Evolutionary conservation across 306 rosid species (phyloP), one percentile per base, ranked within the genome.

Genomic region (Rosa multiflora): DNA sequence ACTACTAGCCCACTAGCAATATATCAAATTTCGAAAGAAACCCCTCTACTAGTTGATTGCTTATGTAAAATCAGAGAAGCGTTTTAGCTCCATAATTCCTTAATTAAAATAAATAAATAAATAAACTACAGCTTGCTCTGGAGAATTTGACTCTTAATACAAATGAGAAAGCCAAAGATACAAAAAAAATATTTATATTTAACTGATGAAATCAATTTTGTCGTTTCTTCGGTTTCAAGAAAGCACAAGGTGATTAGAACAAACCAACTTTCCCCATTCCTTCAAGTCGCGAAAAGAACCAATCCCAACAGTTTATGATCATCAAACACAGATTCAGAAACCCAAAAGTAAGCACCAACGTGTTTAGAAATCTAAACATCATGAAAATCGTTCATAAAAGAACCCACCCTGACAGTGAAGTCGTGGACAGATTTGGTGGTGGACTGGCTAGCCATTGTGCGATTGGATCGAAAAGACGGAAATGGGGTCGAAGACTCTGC

Each of bases 371-470:
- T 44, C 47, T 10, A 44, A 44, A 44, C 47, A 44, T 0, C 46
- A 42, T 44, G 35, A 32, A 32, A 32, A 32, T 2, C 1, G 35
- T 32, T 32, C 35, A 32, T 44, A 44, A 44, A 44, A 44, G 47
- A 8, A 44, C 32, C 10, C 49, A 89, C 97, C 83, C 88, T 90
- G 23, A 90, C 94, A 35, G 89, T 88, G 92, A 92, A 92, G 73
- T 92, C 92, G 37, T 92, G 78, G 76, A 92, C 67, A 2, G 97
- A 85, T 55, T 73, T 56, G 32, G 73, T 20, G 70, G 61, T 73
- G 39, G 97, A 89, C 35, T 82, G 90, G 83, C 88, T 49, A 10
- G 96, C 94, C 96, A 93, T 91, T 17, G 88, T 69, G 80, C 76
- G 90, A 79, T 71, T 78, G 35, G 75, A 80, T 64, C 48, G 75